Percentiles rank a stretch among this genome's conserved stretches.
Evolutionary conservation across 2,329 filamentous ascomycete genomes (phyloP).

Genomic region (Septoria linicola): DNA sequence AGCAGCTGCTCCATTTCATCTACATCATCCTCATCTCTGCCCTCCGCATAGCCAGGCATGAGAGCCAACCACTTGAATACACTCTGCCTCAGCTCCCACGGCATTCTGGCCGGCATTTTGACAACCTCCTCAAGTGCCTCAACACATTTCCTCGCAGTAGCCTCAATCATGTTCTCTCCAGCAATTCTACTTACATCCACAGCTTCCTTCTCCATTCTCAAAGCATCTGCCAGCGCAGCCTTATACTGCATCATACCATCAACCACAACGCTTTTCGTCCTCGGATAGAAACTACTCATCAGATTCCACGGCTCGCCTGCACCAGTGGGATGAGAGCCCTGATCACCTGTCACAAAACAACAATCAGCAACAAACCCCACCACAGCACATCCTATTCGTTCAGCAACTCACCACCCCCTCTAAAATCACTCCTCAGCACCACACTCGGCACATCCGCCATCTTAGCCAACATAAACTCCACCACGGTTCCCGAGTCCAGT

Average conservation of each 20-base stretch:
- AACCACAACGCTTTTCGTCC: constrained; percentile 19
- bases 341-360: too few species aligned
- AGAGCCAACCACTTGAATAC: constrained; percentile 22
- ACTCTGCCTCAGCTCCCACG: constrained; percentile 15
- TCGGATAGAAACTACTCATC: constrained; percentile 22
- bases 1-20: constrained; percentile 10
- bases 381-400: too few species aligned
- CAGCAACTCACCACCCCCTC: too few species aligned
- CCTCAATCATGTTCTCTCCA: constrained; percentile 15
- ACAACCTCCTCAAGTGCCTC: constrained; percentile 18
- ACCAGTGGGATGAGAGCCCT: constrained; percentile 7
- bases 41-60: constrained; percentile 21
- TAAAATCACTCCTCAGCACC: constrained; percentile 20
- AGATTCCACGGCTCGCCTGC: constrained; percentile 22
- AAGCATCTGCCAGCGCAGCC: constrained; percentile 12
- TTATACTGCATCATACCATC: constrained; percentile 23
- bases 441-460: constrained; percentile 23
- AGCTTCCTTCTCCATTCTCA: too few species aligned
- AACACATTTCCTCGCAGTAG: constrained; percentile 20
- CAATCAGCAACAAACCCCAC: too few species aligned
- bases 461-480: constrained; percentile 23
- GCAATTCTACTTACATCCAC: constrained; percentile 3
- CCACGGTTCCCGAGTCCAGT: constrained; percentile 23
- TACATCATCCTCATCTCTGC: constrained; percentile 14
- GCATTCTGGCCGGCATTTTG: constrained; percentile 18